phyloP scores from a whole-genome alignment of 2,329 filamentous ascomycete species.

The Fusarium lateritium region DNA sequence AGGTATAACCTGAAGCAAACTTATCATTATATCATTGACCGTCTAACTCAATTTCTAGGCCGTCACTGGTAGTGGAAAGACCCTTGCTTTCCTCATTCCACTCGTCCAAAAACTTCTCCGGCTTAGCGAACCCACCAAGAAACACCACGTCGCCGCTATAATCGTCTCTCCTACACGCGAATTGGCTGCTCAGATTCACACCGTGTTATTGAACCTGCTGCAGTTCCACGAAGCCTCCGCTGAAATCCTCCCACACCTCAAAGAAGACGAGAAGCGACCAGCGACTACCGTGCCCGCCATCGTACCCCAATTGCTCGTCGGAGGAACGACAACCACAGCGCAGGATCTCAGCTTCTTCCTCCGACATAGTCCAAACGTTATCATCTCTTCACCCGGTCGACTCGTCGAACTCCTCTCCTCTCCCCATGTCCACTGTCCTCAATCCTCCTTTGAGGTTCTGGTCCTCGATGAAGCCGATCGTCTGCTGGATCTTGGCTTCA shows the following conservation, averaged over 20 bases:
- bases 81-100: slow-evolving; percentile 87
- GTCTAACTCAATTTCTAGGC: slow-evolving; percentile 64
- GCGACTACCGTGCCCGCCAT: slow-evolving; percentile 66
- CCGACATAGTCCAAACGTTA: slow-evolving; percentile 85
- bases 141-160: slow-evolving; percentile 90
- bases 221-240: slow-evolving; percentile 87
- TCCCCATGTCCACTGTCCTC: slow-evolving; percentile 87
- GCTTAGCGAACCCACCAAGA: slow-evolving; percentile 85
- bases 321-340: slow-evolving; percentile 82
- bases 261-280: slow-evolving; percentile 70
- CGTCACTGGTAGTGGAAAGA: slow-evolving; percentile 93
- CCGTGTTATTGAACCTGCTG: slow-evolving; percentile 82
- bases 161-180: slow-evolving; percentile 93
- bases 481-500: slow-evolving; percentile 93
- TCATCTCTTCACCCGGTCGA: slow-evolving; percentile 92
- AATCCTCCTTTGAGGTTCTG: slow-evolving; percentile 91
- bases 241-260: slow-evolving; percentile 69
- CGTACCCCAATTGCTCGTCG: slow-evolving; percentile 89
- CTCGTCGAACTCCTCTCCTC: slow-evolving; percentile 90
- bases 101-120: slow-evolving; percentile 86
- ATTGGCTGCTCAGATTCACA: slow-evolving; percentile 90
- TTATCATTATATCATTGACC: not conserved
- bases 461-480: slow-evolving; percentile 96
- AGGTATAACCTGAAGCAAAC: slow-evolving; percentile 61
- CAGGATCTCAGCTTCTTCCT: slow-evolving; percentile 91